Percentiles rank a stretch among this genome's conserved stretches.
Conservation (phyloP, 768 basidiomycete genomes). For the Austroboletus eburneus region DNA sequence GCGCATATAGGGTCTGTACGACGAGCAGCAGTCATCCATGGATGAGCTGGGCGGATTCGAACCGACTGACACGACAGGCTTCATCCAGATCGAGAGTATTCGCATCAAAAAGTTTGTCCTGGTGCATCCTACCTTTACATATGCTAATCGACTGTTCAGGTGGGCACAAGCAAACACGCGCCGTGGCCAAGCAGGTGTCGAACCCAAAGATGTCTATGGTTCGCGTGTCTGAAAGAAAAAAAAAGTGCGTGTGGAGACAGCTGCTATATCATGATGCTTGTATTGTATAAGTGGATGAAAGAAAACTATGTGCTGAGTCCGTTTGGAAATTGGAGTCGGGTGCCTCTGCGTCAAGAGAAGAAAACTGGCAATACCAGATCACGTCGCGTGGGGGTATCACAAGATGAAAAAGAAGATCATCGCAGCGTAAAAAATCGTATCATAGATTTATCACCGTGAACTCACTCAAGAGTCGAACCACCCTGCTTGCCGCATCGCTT, state of each 20-base stretch:
- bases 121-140: neutral
- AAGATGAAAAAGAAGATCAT: neutral
- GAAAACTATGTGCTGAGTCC: neutral
- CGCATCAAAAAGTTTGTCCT: slow-evolving; percentile 87
- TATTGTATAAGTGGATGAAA: slow-evolving; percentile 1
- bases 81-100: slow-evolving; percentile 97
- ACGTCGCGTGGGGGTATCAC: slow-evolving; percentile 7
- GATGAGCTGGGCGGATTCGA: slow-evolving; percentile 98
- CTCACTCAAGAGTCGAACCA: slow-evolving; percentile 54
- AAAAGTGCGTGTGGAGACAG: neutral
- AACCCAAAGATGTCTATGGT: slow-evolving; percentile 77
- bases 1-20: slow-evolving; percentile 76
- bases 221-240: slow-evolving; percentile 41
- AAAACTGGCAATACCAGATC: neutral
- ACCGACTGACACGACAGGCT: slow-evolving; percentile 91
- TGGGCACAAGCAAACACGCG: slow-evolving; percentile 87
- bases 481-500: slow-evolving; percentile 69
- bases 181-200: slow-evolving; percentile 78
- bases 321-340: neutral
- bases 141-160: slow-evolving; percentile 33
- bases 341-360: neutral
- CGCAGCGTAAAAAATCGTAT: neutral
- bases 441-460: slow-evolving; percentile 5
- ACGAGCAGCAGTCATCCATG: slow-evolving; percentile 95
- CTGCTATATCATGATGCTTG: neutral